phyloP scores from a whole-genome alignment of 371 early-diverging fungal genomes.

The Rhizopus delemar region DNA sequence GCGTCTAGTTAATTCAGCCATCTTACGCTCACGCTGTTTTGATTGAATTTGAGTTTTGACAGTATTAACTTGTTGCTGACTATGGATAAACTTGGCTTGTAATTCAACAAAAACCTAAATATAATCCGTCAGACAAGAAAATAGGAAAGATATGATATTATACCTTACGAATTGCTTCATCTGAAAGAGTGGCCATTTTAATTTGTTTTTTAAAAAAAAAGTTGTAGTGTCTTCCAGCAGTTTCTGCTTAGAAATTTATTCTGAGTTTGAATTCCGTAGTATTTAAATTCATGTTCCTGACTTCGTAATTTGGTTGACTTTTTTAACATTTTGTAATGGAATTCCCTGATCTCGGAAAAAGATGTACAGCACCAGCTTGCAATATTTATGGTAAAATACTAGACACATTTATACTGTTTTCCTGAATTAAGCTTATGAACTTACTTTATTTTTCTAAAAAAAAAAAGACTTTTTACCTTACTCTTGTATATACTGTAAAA shows the following conservation, averaged over 20 bases:
- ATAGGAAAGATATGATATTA: background rate
- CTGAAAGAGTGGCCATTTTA: slow-evolving; percentile 43
- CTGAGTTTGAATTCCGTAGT: background rate
- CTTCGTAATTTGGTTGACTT: background rate
- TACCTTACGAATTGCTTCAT: slow-evolving; percentile 53
- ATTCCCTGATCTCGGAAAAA: slow-evolving; percentile 57
- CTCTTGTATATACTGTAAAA: slow-evolving; percentile 57
- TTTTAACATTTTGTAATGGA: slow-evolving; percentile 39
- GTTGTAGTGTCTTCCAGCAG: too few relatives aligned
- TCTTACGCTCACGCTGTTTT: slow-evolving; percentile 71
- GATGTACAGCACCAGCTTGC: slow-evolving; percentile 52
- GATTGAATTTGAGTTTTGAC: slow-evolving; percentile 70
- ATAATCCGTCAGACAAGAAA: background rate
- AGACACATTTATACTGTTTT: background rate
- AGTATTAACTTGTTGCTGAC: slow-evolving; percentile 64
- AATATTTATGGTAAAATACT: slow-evolving; percentile 40
- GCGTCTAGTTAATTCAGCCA: slow-evolving; percentile 71
- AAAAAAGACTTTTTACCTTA: slow-evolving; percentile 60
- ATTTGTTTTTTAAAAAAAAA: slow-evolving; percentile 4
- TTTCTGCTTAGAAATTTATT: background rate
- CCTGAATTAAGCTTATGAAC: background rate
- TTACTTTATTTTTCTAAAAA: background rate
- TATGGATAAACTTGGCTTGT: slow-evolving; percentile 61
- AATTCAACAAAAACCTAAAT: slow-evolving; percentile 64
- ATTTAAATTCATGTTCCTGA: background rate